phyloP scores from a whole-genome alignment of 805 yeast genomes.

The Metschnikowia vanudenii region DNA sequence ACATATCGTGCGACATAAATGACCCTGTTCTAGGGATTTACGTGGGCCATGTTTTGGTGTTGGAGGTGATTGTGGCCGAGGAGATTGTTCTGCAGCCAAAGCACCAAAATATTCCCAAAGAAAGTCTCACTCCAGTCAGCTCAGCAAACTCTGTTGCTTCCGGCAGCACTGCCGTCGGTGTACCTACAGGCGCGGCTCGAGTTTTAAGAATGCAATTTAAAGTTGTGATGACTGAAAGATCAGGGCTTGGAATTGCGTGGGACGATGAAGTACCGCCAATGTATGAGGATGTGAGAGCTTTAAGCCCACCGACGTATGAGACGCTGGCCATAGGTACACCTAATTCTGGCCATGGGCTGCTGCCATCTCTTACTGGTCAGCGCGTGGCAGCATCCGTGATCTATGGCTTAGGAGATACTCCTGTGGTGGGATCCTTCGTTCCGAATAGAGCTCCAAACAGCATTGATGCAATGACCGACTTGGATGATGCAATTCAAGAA shows the following conservation, averaged over 20 bases:
- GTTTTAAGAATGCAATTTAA: slow-evolving; percentile 94
- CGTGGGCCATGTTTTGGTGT: slow-evolving; percentile 72
- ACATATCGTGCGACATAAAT: slow-evolving; percentile 74
- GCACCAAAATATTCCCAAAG: slow-evolving; percentile 6
- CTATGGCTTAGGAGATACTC: slow-evolving; percentile 46
- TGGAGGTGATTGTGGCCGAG: slow-evolving; percentile 94
- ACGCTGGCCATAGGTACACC: slow-evolving; percentile 34
- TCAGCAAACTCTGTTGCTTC: slow-evolving; percentile 22
- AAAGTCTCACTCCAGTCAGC: slow-evolving; percentile 26
- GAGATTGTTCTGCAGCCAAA: slow-evolving; percentile 55
- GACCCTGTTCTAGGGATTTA: slow-evolving; percentile 78
- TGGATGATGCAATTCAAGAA: slow-evolving; percentile 36
- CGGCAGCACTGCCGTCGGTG: slow-evolving; percentile 42
- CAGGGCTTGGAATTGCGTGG: slow-evolving; percentile 97
- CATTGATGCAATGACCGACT: slow-evolving; percentile 30
- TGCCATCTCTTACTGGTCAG: slow-evolving; percentile 15
- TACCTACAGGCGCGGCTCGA: slow-evolving; percentile 93
- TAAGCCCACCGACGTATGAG: slow-evolving; percentile 84
- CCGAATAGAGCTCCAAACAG: slow-evolving; percentile 14
- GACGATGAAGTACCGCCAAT: slow-evolving; percentile 99
- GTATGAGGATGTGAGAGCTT: slow-evolving; percentile 76
- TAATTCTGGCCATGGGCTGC: slow-evolving; percentile 34
- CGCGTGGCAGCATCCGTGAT: slow-evolving; percentile 34
- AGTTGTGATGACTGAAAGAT: slow-evolving; percentile 77
- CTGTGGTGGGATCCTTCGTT: slow-evolving; percentile 28